Conservation (phyloP, 78 protist species). For the Guillardia theta region DNA sequence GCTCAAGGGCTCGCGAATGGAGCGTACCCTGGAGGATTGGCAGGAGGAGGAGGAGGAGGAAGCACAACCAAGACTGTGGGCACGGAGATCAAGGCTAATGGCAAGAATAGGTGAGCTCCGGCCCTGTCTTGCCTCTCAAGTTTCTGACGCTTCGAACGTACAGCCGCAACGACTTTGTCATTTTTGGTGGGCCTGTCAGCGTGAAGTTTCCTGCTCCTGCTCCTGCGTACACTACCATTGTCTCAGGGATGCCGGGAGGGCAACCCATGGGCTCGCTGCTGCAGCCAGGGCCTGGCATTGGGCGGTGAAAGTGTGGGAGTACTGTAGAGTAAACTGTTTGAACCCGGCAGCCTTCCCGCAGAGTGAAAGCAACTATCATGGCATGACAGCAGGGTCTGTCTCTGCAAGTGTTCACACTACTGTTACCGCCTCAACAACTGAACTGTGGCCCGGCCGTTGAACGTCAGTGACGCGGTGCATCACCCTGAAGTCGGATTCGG, state of each 20-base stretch:
- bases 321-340: too few relatives aligned
- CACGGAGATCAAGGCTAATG: background rate
- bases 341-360: too few relatives aligned
- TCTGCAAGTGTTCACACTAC: too few relatives aligned
- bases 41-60: background rate
- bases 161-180: slow-evolving; percentile 30
- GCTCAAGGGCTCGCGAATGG: slow-evolving; percentile 22
- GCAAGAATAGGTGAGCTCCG: background rate
- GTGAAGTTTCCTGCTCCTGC: background rate
- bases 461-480: too few relatives aligned
- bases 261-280: background rate
- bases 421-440: too few relatives aligned
- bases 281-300: background rate
- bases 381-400: too few relatives aligned
- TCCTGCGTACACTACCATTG: background rate
- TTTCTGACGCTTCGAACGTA: background rate
- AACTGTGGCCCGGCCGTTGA: too few relatives aligned
- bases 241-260: background rate
- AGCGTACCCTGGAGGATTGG: background rate
- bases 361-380: too few relatives aligned
- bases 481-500: too few relatives aligned
- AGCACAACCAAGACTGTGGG: background rate
- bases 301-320: too few relatives aligned
- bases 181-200: background rate
- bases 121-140: background rate